A percentile compares a stretch with the other conserved stretches of the same genome.
Conservation (phyloP, 2,329 filamentous ascomycete species). For the Fusarium irregulare region DNA sequence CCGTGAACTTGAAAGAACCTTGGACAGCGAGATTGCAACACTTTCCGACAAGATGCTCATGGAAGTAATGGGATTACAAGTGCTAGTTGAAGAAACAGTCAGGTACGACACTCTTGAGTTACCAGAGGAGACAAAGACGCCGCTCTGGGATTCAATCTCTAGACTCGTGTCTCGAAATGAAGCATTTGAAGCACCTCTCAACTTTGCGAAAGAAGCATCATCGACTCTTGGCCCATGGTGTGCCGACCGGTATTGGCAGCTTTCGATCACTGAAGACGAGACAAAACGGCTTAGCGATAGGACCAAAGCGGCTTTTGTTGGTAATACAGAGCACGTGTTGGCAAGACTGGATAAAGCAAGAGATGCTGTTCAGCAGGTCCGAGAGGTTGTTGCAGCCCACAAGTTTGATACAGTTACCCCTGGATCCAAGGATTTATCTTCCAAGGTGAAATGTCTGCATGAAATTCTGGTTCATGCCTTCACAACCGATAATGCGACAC, state of each 20-base stretch:
- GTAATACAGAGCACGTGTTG: conserved; percentile 19
- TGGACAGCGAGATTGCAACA: conserved; percentile 88
- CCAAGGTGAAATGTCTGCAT: conserved; percentile 76
- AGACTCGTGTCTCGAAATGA: conserved; percentile 54
- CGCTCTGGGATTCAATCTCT: conserved; percentile 70
- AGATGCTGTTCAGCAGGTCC: conserved; percentile 68
- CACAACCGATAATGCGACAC: conserved; percentile 60
- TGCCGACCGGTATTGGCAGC: conserved; percentile 82
- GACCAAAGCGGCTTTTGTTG: conserved; percentile 55
- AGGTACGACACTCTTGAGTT: conserved; percentile 58
- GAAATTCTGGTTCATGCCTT: conserved; percentile 73
- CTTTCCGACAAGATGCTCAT: conserved; percentile 57
- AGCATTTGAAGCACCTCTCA: conserved; percentile 67
- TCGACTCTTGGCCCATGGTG: conserved; percentile 84
- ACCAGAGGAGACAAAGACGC: conserved; percentile 67
- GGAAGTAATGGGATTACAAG: conserved; percentile 37
- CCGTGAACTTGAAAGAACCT: conserved; percentile 76
- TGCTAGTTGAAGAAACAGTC: conserved; percentile 63
- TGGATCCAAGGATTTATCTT: conserved; percentile 65
- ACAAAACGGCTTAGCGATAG: conserved; percentile 69
- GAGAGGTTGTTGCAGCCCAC: conserved; percentile 65
- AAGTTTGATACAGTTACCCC: conserved; percentile 53
- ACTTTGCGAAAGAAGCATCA: conserved; percentile 68
- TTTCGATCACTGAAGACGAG: conserved; percentile 73
- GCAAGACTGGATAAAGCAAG: conserved; percentile 60